Base-by-base conservation (phyloP, 352 stramenopile species). In the Blastocystis hominis region DNA sequence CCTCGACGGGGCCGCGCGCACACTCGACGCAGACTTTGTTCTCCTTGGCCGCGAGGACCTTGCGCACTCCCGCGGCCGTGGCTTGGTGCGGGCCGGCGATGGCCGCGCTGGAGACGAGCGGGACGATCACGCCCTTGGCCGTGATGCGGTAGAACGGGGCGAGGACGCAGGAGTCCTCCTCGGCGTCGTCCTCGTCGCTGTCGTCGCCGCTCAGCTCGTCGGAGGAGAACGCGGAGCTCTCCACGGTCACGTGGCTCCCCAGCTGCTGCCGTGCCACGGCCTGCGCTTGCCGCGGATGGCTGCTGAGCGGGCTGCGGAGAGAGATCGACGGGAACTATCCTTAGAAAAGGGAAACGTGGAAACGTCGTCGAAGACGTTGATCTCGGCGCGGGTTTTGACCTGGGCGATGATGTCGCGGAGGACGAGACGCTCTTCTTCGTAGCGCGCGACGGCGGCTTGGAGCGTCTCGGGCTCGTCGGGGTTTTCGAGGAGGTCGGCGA, bases 281-380 rank as follows among this genome's bases (percentile, higher is more conserved):
- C 34, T 53, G 72, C 20, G 72, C 72, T 34, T 84, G 44, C 0
- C 72, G 50, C 40, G 72, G 72, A 24, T 84, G 72, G 38, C 42
- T 34, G 38, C 68, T 53, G n/a, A 84, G 36, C n/a, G 72, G 72
- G 1, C 44, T 66, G 24, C 55, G 72, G 20, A 30, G 44, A 34
- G 72, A 53, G n/a, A 84, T 64, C 17, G 59, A 50, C 2, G 72
- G 72, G 46, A 84, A 68, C 72, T 84, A 66, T 20, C 7, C 7
- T 84, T 1, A 84, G 6, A 9, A 20, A 0, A 3, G 1, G 13
- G 15, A 2, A 9, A 9, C 30, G 13, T 17, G 0, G 1, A 0
- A 15, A 84, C 72, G 50, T 84, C 72, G 44, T 84, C 72, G 44
- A 84, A 84, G 34, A 84, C 24, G 44, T 84, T 84, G 2, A 84